A percentile compares a stretch with the other conserved stretches of the same genome.
Conservation (phyloP, 257 asterid genomes). For the Galeopsis tetrahit region DNA sequence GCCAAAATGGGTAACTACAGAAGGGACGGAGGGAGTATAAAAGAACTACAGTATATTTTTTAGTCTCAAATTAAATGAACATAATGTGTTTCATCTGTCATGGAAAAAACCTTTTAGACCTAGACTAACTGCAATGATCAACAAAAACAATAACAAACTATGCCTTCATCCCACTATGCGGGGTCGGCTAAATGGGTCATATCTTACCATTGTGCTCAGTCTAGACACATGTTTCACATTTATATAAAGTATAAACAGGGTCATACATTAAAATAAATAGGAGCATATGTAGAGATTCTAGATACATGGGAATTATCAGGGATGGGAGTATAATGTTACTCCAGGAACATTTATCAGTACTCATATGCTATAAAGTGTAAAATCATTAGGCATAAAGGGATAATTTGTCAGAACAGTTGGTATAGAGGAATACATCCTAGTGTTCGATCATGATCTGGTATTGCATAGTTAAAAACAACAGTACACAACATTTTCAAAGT, state of each 20-base stretch:
- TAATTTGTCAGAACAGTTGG: background rate
- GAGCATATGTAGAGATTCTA: background rate
- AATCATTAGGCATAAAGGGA: background rate
- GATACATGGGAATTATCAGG: background rate
- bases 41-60: background rate
- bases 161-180: background rate
- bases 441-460: background rate
- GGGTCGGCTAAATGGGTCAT: background rate
- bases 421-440: background rate
- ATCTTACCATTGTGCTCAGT: background rate
- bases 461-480: conserved; percentile 15
- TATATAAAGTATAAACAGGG: background rate
- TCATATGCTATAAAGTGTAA: background rate
- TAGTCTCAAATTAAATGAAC: background rate
- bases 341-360: conserved; percentile 10
- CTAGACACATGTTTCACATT: background rate
- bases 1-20: too few relatives aligned
- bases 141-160: background rate
- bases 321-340: background rate
- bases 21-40: background rate
- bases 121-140: background rate
- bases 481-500: background rate
- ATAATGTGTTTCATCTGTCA: background rate
- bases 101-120: background rate
- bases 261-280: background rate